Percentiles rank a stretch among this genome's conserved stretches.
Evolutionary conservation across 2,329 filamentous ascomycete genomes (phyloP).

Genomic region (Claviceps maximensis): DNA sequence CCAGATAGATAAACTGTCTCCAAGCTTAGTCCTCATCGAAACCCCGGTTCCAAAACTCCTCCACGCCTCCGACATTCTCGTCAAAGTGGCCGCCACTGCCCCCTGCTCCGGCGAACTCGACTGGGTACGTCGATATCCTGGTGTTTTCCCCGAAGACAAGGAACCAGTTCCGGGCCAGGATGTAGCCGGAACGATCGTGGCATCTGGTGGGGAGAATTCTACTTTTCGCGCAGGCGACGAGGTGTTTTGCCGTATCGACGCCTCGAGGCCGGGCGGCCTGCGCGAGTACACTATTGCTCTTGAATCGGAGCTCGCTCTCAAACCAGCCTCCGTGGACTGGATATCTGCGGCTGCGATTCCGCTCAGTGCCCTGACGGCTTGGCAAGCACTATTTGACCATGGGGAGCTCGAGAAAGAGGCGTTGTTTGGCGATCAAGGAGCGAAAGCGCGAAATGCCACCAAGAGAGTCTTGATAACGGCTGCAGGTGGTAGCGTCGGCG

Average conservation of each 20-base stretch:
- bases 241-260: constrained; percentile 20
- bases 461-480: constrained; percentile 26
- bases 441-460: constrained; percentile 14
- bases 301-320: constrained; percentile 20
- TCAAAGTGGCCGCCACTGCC: constrained; percentile 21
- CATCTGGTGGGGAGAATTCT: constrained; percentile 14
- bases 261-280: constrained; percentile 15
- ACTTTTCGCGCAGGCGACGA: constrained; percentile 23
- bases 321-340: constrained; percentile 20
- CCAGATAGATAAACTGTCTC: not conserved
- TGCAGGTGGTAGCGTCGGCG: constrained; percentile 26
- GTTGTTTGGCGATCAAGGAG: constrained; percentile 15
- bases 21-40: not conserved
- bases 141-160: constrained; percentile 10
- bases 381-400: constrained; percentile 26
- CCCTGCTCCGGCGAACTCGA: constrained; percentile 20
- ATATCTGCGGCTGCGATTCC: constrained; percentile 24
- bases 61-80: constrained; percentile 9
- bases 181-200: constrained; percentile 24
- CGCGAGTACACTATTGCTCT: constrained; percentile 20
- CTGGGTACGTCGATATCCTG: constrained; percentile 16
- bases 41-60: not conserved
- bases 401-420: constrained; percentile 17
- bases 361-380: constrained; percentile 27
- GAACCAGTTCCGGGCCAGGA: constrained; percentile 24